Conservation (phyloP, 306 rosid species). For the Acacia confusa region DNA sequence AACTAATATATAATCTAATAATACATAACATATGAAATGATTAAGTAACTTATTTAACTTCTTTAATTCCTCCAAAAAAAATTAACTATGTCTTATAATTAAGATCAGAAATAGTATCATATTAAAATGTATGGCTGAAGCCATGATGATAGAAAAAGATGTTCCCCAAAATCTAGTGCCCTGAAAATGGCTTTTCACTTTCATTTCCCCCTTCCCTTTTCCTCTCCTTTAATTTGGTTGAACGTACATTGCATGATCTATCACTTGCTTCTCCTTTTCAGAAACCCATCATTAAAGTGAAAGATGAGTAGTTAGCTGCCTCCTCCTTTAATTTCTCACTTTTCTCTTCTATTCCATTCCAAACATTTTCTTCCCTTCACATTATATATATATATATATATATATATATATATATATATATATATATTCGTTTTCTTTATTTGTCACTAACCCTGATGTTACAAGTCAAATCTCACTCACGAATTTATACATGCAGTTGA, state of each 20-base stretch:
- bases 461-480: no score
- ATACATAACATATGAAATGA: no score
- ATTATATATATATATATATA: background rate
- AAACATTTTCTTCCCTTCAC: background rate
- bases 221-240: constrained; percentile 6
- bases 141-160: constrained; percentile 19
- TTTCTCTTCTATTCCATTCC: background rate
- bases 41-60: no score
- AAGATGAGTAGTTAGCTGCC: constrained; percentile 27
- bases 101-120: no score
- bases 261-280: constrained; percentile 29
- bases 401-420: no score
- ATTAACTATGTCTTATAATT: no score
- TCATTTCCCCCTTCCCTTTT: constrained; percentile 8
- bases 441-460: no score
- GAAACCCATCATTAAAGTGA: constrained; percentile 36
- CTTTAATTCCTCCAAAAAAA: no score
- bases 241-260: constrained; percentile 16
- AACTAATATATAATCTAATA: no score
- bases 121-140: background rate
- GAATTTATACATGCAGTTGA: no score
- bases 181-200: constrained; percentile 41
- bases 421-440: no score
- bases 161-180: constrained; percentile 28
- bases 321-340: background rate